These are phyloP conservation scores for Citrus reticulata DNA, from an alignment of 345 rosid genomes.

Conservation along the genomic window DNA sequence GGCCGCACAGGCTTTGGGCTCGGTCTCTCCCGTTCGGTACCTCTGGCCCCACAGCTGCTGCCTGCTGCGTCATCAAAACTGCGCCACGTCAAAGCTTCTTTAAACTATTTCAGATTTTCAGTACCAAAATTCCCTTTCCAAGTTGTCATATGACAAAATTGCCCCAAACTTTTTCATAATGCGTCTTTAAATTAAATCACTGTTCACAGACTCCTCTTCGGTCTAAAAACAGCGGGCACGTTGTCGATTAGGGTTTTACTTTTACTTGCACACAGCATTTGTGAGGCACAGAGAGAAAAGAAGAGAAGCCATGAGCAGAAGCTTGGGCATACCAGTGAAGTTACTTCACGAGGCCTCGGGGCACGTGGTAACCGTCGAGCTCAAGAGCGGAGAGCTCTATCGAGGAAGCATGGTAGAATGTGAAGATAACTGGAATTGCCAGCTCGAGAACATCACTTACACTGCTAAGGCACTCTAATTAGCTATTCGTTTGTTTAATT, in stretches of 20 bases:
- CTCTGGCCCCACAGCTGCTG: too few relatives aligned
- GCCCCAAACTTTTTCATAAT: not conserved
- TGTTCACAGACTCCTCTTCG: not conserved
- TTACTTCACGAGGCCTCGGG: constrained; percentile 83
- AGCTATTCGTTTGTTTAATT: not conserved
- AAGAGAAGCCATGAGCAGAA: constrained; percentile 57
- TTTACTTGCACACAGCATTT: not conserved
- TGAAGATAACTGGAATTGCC: constrained; percentile 94
- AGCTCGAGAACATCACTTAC: constrained; percentile 77
- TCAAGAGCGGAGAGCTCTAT: constrained; percentile 85
- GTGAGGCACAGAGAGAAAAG: not conserved
- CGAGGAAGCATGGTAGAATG: constrained; percentile 91
- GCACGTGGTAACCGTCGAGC: constrained; percentile 79
- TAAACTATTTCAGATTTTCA: too few relatives aligned
- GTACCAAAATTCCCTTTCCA: not conserved
- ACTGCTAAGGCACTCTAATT: constrained; percentile 54
- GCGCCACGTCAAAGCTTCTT: not conserved
- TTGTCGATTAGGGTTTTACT: constrained; percentile 44
- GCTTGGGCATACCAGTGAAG: constrained; percentile 90
- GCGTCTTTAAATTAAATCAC: too few relatives aligned
- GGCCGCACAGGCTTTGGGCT: too few relatives aligned
- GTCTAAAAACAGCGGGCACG: not conserved
- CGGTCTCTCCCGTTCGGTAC: too few relatives aligned
- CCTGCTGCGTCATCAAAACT: too few relatives aligned
- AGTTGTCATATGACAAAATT: constrained; percentile 1